Conservation (phyloP, 768 basidiomycete species). For the Naganishia vaughanmartiniae region DNA sequence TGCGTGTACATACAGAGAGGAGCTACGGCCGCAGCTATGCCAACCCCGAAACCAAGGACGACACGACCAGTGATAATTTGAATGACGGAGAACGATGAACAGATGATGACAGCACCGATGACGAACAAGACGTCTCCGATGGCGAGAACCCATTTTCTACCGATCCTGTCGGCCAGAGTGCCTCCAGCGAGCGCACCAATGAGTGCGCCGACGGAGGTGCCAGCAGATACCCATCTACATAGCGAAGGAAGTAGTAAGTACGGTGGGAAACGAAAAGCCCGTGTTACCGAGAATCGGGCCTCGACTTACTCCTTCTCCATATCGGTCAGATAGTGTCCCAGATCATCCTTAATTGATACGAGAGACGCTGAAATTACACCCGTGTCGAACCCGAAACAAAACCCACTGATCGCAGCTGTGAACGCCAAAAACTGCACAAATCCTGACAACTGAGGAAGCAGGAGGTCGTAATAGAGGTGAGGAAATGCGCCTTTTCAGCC, state of each 20-base stretch:
- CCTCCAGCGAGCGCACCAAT: conserved; percentile 38
- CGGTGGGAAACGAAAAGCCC: not conserved
- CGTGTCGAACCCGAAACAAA: conserved; percentile 44
- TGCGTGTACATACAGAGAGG: conserved; percentile 11
- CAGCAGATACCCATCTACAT: conserved; percentile 36
- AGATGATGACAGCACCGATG: conserved; percentile 30
- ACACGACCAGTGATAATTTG: conserved; percentile 32
- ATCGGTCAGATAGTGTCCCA: conserved; percentile 37
- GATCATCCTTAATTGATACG: conserved; percentile 37
- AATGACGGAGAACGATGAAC: conserved; percentile 22
- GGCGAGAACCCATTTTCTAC: conserved; percentile 43
- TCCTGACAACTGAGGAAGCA: conserved; percentile 29
- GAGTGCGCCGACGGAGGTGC: conserved; percentile 39
- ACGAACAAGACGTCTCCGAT: conserved; percentile 36
- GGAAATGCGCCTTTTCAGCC: not conserved
- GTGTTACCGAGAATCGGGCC: not conserved
- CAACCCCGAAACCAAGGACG: conserved; percentile 30
- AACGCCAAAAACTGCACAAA: conserved; percentile 34
- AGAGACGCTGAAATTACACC: conserved; percentile 41
- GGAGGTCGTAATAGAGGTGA: not conserved
- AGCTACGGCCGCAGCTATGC: conserved; percentile 28
- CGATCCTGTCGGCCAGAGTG: conserved; percentile 38
- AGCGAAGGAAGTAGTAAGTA: not conserved
- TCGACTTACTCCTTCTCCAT: conserved; percentile 35
- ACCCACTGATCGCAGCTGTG: conserved; percentile 39